These are phyloP conservation scores for Alternaria dauci DNA, from an alignment of 2,329 filamentous ascomycete genomes.

Conservation along the genomic window DNA sequence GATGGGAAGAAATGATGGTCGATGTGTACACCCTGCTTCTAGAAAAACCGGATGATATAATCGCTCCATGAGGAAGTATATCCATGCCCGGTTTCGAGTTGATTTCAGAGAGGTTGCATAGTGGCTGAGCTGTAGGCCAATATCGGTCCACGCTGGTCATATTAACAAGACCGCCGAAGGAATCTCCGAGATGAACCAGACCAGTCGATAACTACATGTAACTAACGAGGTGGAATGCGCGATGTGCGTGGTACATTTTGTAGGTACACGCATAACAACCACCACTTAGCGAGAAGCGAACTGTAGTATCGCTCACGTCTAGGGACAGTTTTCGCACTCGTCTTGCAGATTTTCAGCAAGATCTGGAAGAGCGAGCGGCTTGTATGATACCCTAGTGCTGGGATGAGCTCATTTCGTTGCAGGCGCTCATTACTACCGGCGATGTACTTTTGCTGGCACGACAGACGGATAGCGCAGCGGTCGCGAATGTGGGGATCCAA, in stretches of 20 bases:
- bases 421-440: slow-evolving; percentile 1
- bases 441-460: slow-evolving; percentile 5
- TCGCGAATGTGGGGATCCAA: neutral
- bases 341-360: neutral
- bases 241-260: neutral
- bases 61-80: neutral
- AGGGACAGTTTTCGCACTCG: neutral
- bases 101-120: neutral
- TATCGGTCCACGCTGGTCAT: neutral
- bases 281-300: neutral
- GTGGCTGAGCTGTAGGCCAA: slow-evolving; percentile 4
- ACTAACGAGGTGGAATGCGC: neutral
- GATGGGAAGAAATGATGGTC: neutral
- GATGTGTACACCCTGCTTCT: neutral
- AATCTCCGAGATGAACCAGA: neutral
- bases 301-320: neutral
- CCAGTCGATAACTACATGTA: neutral
- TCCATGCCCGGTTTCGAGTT: neutral
- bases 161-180: neutral
- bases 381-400: neutral
- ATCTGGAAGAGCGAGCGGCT: neutral
- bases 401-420: neutral
- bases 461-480: neutral
- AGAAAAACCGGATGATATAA: neutral
- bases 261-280: neutral